Evolutionary conservation across 192 early-diverging fungal species (phyloP).

Genomic region (Phycomyces blakesleeanus): DNA sequence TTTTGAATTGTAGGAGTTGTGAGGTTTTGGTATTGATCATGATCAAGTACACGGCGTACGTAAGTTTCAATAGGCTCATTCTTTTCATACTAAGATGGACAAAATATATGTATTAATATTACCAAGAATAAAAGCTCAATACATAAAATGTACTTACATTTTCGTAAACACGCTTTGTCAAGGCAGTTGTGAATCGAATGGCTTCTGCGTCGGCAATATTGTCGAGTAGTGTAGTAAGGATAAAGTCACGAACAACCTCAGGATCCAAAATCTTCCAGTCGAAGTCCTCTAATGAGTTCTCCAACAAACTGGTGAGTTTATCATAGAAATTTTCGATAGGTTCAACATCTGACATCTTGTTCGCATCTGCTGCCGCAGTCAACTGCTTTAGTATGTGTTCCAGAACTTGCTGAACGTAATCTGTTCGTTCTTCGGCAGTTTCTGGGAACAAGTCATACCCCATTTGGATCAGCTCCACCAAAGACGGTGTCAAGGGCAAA

Average conservation of each 20-base stretch:
- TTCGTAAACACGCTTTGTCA: constrained; percentile 37
- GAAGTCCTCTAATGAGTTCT: not conserved
- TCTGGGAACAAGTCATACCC: not conserved
- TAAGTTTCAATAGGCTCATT: constrained; percentile 37
- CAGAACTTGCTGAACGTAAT: constrained; percentile 10
- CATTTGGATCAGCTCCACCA: constrained; percentile 11
- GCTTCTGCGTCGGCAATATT: constrained; percentile 38
- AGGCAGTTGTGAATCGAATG: constrained; percentile 34
- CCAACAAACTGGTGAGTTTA: not conserved
- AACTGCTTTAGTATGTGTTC: constrained; percentile 15
- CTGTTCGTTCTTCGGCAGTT: not conserved
- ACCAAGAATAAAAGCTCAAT: too few relatives aligned
- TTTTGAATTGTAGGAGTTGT: constrained; percentile 28
- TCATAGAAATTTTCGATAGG: constrained; percentile 4
- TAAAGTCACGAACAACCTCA: constrained; percentile 37
- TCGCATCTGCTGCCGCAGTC: constrained; percentile 2
- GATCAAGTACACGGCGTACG: constrained; percentile 30
- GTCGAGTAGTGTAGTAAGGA: constrained; percentile 37
- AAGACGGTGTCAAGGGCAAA: not conserved
- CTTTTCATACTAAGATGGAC: constrained; percentile 13
- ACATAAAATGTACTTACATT: constrained; percentile 34
- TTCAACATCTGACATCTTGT: constrained; percentile 3
- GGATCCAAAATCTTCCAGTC: constrained; percentile 20
- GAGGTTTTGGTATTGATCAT: constrained; percentile 40
- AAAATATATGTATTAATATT: too few relatives aligned